A percentile compares a stretch with the other conserved stretches of the same genome.
These are phyloP conservation scores for Cordyceps cicadae DNA, from an alignment of 2,329 filamentous ascomycete genomes.

Conservation along the genomic window DNA sequence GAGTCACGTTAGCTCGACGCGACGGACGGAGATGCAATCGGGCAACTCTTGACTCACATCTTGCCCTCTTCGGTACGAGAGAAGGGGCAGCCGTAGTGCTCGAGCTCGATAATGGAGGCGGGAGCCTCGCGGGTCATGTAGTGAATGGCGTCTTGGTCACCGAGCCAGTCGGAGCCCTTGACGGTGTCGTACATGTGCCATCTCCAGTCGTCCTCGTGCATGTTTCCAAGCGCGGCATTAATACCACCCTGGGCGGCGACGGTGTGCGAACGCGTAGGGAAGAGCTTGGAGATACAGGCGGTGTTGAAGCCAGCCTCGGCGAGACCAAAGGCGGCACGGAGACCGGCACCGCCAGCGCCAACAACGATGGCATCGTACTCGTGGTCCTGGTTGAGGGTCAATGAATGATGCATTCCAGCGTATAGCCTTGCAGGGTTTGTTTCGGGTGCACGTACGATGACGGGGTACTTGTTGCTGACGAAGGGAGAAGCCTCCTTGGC, in stretches of 20 bases:
- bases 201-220: slow-evolving; percentile 97
- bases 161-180: slow-evolving; percentile 95
- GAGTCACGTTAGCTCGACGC: slow-evolving; percentile 10
- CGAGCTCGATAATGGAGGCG: slow-evolving; percentile 83
- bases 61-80: slow-evolving; percentile 92
- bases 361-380: slow-evolving; percentile 98
- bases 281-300: slow-evolving; percentile 79
- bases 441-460: slow-evolving; percentile 60
- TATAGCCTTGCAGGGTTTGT: not conserved
- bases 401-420: not conserved
- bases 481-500: slow-evolving; percentile 89
- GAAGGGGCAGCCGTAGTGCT: slow-evolving; percentile 97
- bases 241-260: slow-evolving; percentile 78
- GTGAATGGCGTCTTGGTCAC: slow-evolving; percentile 95
- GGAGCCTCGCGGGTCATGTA: slow-evolving; percentile 97
- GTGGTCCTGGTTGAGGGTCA: slow-evolving; percentile 59
- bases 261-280: slow-evolving; percentile 78
- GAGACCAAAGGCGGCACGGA: slow-evolving; percentile 77
- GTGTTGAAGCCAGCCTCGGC: slow-evolving; percentile 87
- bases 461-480: slow-evolving; percentile 82
- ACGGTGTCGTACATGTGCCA: slow-evolving; percentile 99
- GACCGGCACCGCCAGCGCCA: slow-evolving; percentile 71
- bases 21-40: not conserved
- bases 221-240: slow-evolving; percentile 84
- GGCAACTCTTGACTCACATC: slow-evolving; percentile 52